Conservation (phyloP, 176 grass and related monocot genomes). For the Oryza punctata region DNA sequence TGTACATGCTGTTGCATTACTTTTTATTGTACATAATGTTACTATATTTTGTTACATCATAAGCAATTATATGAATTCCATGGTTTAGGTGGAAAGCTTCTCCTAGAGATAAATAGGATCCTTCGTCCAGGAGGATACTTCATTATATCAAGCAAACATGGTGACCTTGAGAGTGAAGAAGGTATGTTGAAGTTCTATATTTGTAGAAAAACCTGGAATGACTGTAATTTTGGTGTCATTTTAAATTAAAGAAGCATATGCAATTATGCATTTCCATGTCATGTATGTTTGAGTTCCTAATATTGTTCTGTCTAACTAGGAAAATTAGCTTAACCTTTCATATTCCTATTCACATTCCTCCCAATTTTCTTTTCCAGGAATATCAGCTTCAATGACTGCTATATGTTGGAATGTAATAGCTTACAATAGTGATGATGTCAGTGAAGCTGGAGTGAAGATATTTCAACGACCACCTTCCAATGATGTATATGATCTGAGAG, state of each 20-base stretch:
- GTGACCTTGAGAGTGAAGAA: slow-evolving; percentile 90
- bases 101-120: slow-evolving; percentile 96
- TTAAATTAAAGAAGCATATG: slow-evolving; percentile 10
- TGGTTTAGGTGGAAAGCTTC: slow-evolving; percentile 78
- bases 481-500: slow-evolving; percentile 80
- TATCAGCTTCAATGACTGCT: slow-evolving; percentile 74
- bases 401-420: slow-evolving; percentile 83
- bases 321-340: slow-evolving; percentile 9
- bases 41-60: slow-evolving; percentile 7
- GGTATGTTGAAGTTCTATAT: slow-evolving; percentile 48
- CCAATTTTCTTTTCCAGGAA: slow-evolving; percentile 56
- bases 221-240: background rate
- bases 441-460: slow-evolving; percentile 79
- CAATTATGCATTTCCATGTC: background rate
- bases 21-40: slow-evolving; percentile 15
- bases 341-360: background rate
- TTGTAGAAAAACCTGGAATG: background rate
- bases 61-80: slow-evolving; percentile 25
- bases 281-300: background rate
- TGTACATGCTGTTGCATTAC: slow-evolving; percentile 23
- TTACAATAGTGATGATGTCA: slow-evolving; percentile 84
- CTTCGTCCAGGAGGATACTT: slow-evolving; percentile 96
- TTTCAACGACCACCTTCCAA: slow-evolving; percentile 95
- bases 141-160: slow-evolving; percentile 79
- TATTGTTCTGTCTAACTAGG: background rate